Conservation (phyloP, 2,329 filamentous ascomycete genomes). For the Apiospora rasikravindrae region DNA sequence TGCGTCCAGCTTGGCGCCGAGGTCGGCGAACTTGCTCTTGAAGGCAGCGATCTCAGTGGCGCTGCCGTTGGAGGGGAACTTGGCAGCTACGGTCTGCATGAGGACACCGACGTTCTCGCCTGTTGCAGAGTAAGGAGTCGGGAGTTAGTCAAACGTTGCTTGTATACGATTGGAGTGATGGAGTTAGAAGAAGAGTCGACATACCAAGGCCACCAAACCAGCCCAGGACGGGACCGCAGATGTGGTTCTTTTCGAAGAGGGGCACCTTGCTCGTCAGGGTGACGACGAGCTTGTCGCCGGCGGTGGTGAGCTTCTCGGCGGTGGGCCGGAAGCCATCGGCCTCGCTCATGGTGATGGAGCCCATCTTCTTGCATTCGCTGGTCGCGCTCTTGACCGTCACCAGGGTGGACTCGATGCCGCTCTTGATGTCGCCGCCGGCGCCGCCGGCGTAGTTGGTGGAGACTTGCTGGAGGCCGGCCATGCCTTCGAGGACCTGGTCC, state of each 20-base stretch:
- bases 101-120: slow-evolving; percentile 5
- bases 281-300: not conserved
- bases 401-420: not conserved
- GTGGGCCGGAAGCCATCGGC: not conserved
- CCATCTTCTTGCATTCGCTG: not conserved
- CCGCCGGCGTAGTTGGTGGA: not conserved
- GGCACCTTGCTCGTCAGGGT: not conserved
- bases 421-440: not conserved
- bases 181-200: too few species aligned
- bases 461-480: not conserved
- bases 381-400: not conserved
- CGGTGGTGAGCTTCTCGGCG: not conserved
- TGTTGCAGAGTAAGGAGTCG: not conserved
- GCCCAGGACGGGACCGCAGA: not conserved
- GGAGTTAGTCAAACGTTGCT: not conserved
- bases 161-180: not conserved
- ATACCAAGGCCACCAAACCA: slow-evolving; percentile 2
- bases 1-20: not conserved
- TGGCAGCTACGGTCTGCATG: not conserved
- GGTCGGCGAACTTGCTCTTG: not conserved
- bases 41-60: not conserved
- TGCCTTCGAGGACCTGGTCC: not conserved
- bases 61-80: not conserved
- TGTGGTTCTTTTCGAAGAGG: slow-evolving; percentile 8
- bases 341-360: not conserved